Base-by-base conservation (phyloP, 2,329 filamentous ascomycete species). In the Talaromyces sp. region DNA sequence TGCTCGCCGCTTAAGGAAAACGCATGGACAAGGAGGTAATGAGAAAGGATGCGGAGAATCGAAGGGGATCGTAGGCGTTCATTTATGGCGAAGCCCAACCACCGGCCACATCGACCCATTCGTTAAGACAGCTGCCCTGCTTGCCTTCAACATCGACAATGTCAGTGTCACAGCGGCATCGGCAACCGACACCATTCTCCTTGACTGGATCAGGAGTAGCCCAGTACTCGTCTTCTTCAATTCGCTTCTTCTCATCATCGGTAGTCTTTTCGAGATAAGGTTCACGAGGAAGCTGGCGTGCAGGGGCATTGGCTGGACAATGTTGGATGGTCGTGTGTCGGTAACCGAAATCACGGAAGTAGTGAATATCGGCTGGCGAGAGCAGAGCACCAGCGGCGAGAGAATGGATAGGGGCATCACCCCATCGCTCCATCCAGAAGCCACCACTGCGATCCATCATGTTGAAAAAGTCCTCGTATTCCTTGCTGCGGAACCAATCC, bases 401-500 rank as follows among this genome's bases (percentile, higher is more conserved):
- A 33, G 94, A 99, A 77, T 99, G 94, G 65, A 99, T 97, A 13
- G 94, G 94, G 52, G 94, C 94, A 76, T 99, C 94, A 76, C 94
- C 94, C 94, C 94, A 99, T 90, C 94, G 82, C 79, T 99, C 94
- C 86, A 95, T 97, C 94, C 94, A 99, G 77, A 99, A 99, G 43
- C 94, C 94, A 61, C 94, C 94, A 70, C 92, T 97, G 58, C 87
- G 87, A 71, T 99, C 94, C 93, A 99, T 97, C 88, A 96, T 95
- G 67, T 97, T 82, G 74, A 99, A 99, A 74, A 99, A 99, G 62
- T 97, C 94, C 65, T 96, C 89, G 71, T 99, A 99, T 69, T 91
- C 89, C 76, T 96, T 93, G 79, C 92, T 97, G 64, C 94, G 86
- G 83, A 97, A 97, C 86, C 91, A 99, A 76, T 90, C 88, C 56